Evolutionary conservation across 345 rosid genomes (phyloP).

Genomic region (Heritiera littoralis): DNA sequence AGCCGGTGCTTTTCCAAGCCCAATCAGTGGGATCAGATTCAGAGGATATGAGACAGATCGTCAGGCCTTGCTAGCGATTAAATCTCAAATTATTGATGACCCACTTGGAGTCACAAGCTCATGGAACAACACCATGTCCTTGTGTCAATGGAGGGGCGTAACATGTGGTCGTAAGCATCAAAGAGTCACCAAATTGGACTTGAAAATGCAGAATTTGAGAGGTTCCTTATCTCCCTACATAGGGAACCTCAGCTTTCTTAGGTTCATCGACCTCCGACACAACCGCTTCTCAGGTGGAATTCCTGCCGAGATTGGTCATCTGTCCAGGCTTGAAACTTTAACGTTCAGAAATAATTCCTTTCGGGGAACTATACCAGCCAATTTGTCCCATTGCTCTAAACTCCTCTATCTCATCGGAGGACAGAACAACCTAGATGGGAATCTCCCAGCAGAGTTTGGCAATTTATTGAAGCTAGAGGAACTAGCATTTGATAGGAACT

Average conservation of each 20-base stretch:
- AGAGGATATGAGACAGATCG: conserved; percentile 14
- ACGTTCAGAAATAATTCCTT: not conserved
- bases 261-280: not conserved
- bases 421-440: not conserved
- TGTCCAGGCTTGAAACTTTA: conserved; percentile 3
- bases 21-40: not conserved
- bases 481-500: not conserved
- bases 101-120: too few species aligned
- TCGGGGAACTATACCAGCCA: conserved; percentile 11
- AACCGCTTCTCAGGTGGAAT: conserved; percentile 1
- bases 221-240: not conserved
- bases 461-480: too few species aligned
- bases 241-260: conserved; percentile 31
- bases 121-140: too few species aligned
- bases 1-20: not conserved
- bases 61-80: conserved; percentile 7
- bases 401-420: rapidly evolving
- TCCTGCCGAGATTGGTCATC: conserved; percentile 15
- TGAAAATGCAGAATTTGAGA: too few species aligned
- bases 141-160: too few species aligned
- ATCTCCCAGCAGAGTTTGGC: not conserved
- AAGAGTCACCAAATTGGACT: too few species aligned
- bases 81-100: too few species aligned
- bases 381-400: conserved; percentile 21
- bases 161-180: too few species aligned